Evolutionary conservation across 306 rosid genomes (phyloP), one percentile per base, ranked within the genome.

Genomic region (Cicer cuneatum): DNA sequence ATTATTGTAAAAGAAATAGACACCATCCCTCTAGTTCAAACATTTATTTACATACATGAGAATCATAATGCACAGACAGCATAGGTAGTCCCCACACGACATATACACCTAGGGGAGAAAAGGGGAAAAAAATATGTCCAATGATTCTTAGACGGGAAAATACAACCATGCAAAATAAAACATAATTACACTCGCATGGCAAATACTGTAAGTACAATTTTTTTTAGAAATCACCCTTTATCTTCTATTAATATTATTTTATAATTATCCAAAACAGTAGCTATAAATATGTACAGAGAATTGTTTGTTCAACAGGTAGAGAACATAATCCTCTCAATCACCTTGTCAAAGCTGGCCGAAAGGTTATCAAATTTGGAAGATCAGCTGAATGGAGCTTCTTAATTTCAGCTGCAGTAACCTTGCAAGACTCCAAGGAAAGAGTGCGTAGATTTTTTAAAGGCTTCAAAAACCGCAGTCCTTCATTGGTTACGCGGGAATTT

Each of bases 311-410:
- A 71, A 57, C 40, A 39, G 61, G 58, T 62, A 13, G 64, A 73
- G 60, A 61, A 61, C 78, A 77, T 35, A 52, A 46, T 38, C 37
- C 49, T 75, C 37, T 19, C 11, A 41, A 56, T 48, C 52, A 72
- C 43, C 69, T 10, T 51, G 47, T 67, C 78, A 88, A 88, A 72
- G 92, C 96, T 7, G 99, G 97, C 19, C 98, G 90, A 87, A 87
- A 92, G 89, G 86, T 90, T 37, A 92, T 84, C 74, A 94, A 83
- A 77, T 92, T 84, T 29, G 92, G 98, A 73, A 95, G 99, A 81
- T 88, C 85, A 33, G 81, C 74, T 33, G 64, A 82, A 79, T 87
- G 99, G 79, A 92, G 92, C 91, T 85, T 90, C 88, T 85, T 92
- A 51, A 92, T 87, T 66, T 92, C 96, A 63, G 85, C 60, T 19